Conservation (phyloP, 2,329 filamentous ascomycete species). For the Fusarium begoniae region DNA sequence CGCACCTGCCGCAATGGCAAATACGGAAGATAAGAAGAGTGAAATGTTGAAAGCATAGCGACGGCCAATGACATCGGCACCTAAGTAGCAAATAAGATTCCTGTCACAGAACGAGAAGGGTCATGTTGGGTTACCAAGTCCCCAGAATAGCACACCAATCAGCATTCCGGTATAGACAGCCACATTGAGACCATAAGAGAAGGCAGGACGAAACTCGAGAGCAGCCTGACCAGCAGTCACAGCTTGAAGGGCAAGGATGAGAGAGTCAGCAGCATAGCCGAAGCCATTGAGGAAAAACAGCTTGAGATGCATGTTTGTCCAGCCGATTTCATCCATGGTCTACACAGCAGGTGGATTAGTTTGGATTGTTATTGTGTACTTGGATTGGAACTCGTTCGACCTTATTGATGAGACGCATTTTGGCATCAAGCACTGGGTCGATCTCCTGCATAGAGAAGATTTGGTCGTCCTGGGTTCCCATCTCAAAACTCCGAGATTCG, state of each 20-base stretch:
- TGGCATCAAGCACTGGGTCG: not conserved
- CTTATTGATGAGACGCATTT: not conserved
- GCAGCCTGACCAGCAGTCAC: not conserved
- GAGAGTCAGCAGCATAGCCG: not conserved
- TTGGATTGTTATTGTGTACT: accelerated
- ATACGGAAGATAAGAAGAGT: not conserved
- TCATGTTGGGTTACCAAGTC: not conserved
- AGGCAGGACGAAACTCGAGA: not conserved
- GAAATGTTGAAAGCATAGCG: not conserved
- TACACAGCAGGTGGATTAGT: not conserved
- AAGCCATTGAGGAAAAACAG: not conserved
- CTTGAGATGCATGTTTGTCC: not conserved
- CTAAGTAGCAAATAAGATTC: not conserved
- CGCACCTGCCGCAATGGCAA: not conserved
- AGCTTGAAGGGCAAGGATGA: not conserved
- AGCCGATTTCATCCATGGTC: not conserved
- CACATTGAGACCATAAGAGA: not conserved
- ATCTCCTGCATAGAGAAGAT: not conserved
- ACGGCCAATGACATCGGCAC: not conserved
- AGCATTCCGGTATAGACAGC: not conserved
- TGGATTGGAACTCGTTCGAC: not conserved
- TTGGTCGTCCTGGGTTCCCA: not conserved
- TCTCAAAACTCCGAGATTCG: not conserved
- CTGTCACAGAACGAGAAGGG: not conserved
- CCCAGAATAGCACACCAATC: not conserved